Percentiles rank a stretch among this genome's conserved stretches.
Evolutionary conservation across 202 grass and related monocot genomes (phyloP).

Genomic region (Schoenoplectus triqueter): DNA sequence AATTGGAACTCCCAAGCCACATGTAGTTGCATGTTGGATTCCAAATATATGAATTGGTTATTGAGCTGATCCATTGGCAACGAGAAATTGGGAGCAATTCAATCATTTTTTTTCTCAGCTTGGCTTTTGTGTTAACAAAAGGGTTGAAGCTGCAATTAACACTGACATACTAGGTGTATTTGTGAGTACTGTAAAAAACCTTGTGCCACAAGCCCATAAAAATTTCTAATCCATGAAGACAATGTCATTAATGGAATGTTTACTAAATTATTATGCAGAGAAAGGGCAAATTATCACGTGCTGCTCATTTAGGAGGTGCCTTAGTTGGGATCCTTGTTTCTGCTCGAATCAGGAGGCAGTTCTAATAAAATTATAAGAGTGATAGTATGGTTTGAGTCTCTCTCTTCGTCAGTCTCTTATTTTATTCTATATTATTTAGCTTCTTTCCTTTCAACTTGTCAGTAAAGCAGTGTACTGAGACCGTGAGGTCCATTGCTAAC

Average conservation of each 20-base stretch:
- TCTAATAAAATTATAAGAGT: constrained; percentile 45
- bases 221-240: not conserved
- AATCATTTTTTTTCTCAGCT: not conserved
- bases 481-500: not conserved
- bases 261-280: constrained; percentile 41
- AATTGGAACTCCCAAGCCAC: not conserved
- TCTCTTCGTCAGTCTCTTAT: not conserved
- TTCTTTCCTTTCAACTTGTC: constrained; percentile 9
- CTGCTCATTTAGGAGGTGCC: constrained; percentile 73
- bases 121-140: not conserved
- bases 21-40: not conserved
- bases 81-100: not conserved
- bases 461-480: not conserved
- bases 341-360: constrained; percentile 63
- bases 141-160: not conserved
- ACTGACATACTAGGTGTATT: not conserved
- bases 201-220: not conserved
- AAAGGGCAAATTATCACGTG: constrained; percentile 51
- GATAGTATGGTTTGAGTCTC: not conserved
- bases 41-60: not conserved
- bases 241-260: not conserved
- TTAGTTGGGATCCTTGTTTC: constrained; percentile 61
- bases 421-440: not conserved
- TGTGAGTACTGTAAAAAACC: not conserved
- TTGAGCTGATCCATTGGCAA: not conserved